These are phyloP conservation scores for Trichoderma breve DNA, from an alignment of 2,329 filamentous ascomycete genomes.

Conservation along the genomic window DNA sequence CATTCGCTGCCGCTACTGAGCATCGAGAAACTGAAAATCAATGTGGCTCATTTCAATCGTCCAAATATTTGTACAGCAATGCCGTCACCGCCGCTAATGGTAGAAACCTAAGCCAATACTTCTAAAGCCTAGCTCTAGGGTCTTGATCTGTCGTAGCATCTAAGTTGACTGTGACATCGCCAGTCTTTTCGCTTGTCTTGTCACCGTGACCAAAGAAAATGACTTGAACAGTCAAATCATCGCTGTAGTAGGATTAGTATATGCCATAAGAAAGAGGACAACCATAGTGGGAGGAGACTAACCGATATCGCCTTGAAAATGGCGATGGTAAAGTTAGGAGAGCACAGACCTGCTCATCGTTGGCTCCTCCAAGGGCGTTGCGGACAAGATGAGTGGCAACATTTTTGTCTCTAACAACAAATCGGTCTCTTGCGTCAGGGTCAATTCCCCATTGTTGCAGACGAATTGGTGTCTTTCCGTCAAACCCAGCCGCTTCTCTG, in stretches of 20 bases:
- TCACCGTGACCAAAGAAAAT: conserved; percentile 92
- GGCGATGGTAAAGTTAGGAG: conserved; percentile 88
- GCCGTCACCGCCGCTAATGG: not conserved
- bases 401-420: conserved; percentile 92
- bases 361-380: conserved; percentile 90
- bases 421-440: conserved; percentile 71
- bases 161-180: conserved; percentile 77
- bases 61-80: conserved; percentile 4
- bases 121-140: conserved; percentile 42
- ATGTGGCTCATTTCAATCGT: conserved; percentile 6
- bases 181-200: conserved; percentile 50
- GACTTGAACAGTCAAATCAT: conserved; percentile 95
- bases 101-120: conserved; percentile 7
- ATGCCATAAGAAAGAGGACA: no score
- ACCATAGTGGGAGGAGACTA: conserved; percentile 22
- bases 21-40: conserved; percentile 1
- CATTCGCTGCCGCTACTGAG: not conserved
- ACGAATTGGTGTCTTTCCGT: conserved; percentile 81
- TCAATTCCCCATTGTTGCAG: conserved; percentile 88
- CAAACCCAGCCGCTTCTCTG: conserved; percentile 41
- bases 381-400: conserved; percentile 92
- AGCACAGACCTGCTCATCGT: conserved; percentile 90
- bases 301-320: conserved; percentile 89
- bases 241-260: conserved; percentile 49
- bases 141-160: conserved; percentile 69